These are phyloP conservation scores for Triangularia setosa DNA, from an alignment of 2,329 filamentous ascomycete species.

Conservation along the genomic window DNA sequence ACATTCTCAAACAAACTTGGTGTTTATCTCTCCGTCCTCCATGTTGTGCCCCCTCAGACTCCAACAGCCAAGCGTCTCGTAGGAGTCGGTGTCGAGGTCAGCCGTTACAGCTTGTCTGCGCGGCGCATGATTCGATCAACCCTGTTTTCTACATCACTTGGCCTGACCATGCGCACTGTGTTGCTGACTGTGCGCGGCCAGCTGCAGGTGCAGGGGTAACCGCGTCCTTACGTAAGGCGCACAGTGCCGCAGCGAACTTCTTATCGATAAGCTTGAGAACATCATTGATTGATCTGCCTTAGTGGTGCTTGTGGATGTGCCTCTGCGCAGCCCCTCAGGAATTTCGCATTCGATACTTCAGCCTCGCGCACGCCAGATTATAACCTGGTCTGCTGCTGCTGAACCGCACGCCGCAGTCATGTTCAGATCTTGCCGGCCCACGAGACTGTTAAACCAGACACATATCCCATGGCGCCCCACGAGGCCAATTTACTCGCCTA, in stretches of 20 bases:
- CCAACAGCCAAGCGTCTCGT: not conserved
- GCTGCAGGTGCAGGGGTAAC: not conserved
- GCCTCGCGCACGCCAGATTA: not conserved
- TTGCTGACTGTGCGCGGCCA: not conserved
- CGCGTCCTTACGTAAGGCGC: not conserved
- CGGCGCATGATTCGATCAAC: not conserved
- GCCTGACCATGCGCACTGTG: not conserved
- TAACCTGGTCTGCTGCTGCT: not conserved
- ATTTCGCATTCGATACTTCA: not conserved
- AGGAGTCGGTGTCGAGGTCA: not conserved
- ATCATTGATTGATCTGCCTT: not conserved
- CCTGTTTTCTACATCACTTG: not conserved
- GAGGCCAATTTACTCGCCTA: not conserved
- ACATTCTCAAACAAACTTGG: not conserved
- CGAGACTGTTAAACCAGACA: constrained; percentile 21
- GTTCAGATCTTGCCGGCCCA: constrained; percentile 25
- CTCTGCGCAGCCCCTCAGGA: constrained; percentile 2
- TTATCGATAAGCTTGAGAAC: not conserved
- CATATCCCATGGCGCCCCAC: constrained; percentile 15
- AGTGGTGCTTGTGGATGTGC: not conserved
- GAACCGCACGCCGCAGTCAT: constrained; percentile 19
- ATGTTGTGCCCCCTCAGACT: not conserved
- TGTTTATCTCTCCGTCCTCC: not conserved
- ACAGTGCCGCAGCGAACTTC: not conserved
- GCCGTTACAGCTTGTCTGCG: not conserved